These are phyloP conservation scores for Sorghum bicolor DNA, from an alignment of 176 grass and related monocot genomes.

Conservation along the genomic window Sorghum_bicolor_NCBIv3 NC_012877.2:2124501-2125000, in stretches of 20 bases:
- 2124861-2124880: not conserved
- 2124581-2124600: not conserved
- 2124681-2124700: slow-evolving; percentile 42
- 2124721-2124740: slow-evolving; percentile 25
- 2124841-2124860: slow-evolving; percentile 29
- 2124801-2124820: slow-evolving; percentile 34
- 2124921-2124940: not conserved
- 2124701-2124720: slow-evolving; percentile 26
- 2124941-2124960: slow-evolving; percentile 31
- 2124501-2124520: too few species aligned
- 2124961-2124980: slow-evolving; percentile 16
- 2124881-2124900: slow-evolving; percentile 20
- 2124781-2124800: slow-evolving; percentile 35
- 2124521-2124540: too few species aligned
- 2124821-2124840: slow-evolving; percentile 22
- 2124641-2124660: slow-evolving; percentile 6
- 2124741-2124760: slow-evolving; percentile 31
- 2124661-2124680: slow-evolving; percentile 13
- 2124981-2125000: slow-evolving; percentile 24
- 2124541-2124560: too few species aligned
- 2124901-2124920: slow-evolving; percentile 16
- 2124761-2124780: slow-evolving; percentile 37
- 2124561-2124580: too few species aligned
- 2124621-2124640: not conserved
- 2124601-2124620: not conserved